Base-by-base conservation (phyloP, 108 stramenopile species). In the Skeletonema grethae region DNA sequence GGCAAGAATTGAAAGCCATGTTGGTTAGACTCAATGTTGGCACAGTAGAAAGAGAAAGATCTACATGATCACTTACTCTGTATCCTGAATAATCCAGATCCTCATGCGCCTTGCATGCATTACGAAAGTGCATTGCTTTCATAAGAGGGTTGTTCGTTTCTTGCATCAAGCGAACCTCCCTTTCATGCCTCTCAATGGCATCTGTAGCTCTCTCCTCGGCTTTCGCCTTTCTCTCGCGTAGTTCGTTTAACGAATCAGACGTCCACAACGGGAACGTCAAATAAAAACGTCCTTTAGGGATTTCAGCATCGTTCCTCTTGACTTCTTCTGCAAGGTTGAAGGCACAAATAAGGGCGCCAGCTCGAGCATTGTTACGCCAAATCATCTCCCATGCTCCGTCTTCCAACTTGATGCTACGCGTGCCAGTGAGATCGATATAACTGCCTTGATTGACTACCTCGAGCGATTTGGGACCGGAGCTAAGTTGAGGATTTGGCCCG, bases 51-150 rank as follows among this genome's bases (percentile, higher is more conserved):
- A n/a, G n/a, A n/a, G n/a, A n/a, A n/a, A n/a, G n/a, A n/a, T n/a
- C n/a, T n/a, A n/a, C n/a, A n/a, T n/a, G n/a, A n/a, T n/a, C 18
- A 48, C 46, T 48, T 48, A 48, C 46, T 3, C 61, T 72, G 61
- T 55, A 72, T 20, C 78, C 78, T 5, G 71, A 72, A 48, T 68
- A 79, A 20, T 79, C 78, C 15, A 72, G 35, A 25, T 79, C 78
- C 69, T 79, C 78, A 57, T 57, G 60, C 16, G 78, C 78, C 63
- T 79, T 72, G 62, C 78, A 79, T 1, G 71, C 70, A 70, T 88
- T 85, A 38, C 84, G 78, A 57, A 83, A 88, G 59, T 88, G 86
- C 75, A 87, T 57, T 8, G 87, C 86, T 76, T 90, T 90, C 64
- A 75, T 69, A 25, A 90, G 45, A 13, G 77, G 74, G 70, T 90